Evolutionary conservation across 495 filamentous ascomycete genomes (phyloP).

Genomic region (Penicillium lagena): DNA sequence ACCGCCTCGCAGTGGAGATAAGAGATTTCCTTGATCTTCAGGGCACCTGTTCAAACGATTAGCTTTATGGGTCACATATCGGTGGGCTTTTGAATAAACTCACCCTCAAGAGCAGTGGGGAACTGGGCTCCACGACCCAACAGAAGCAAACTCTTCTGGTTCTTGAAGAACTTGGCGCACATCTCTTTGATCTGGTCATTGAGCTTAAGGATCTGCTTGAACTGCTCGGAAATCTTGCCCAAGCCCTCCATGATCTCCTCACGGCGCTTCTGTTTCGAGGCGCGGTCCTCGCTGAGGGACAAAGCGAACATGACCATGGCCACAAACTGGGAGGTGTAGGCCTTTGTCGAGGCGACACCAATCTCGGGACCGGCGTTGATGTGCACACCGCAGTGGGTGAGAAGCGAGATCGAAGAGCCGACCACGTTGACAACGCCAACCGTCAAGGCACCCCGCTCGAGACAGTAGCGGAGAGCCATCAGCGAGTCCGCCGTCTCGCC

Average conservation of each 20-base stretch:
- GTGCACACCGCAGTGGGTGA: conserved; percentile 99
- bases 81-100: conserved; percentile 8
- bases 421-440: conserved; percentile 98
- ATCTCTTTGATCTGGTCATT: conserved; percentile 91
- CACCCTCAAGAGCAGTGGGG: conserved; percentile 92
- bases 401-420: conserved; percentile 93
- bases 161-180: conserved; percentile 83
- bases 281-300: conserved; percentile 90
- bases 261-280: conserved; percentile 85
- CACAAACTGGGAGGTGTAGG: conserved; percentile 97
- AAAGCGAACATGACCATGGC: conserved; percentile 99
- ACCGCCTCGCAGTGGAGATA: conserved; percentile 99
- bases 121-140: conserved; percentile 93
- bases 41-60: conserved; percentile 47
- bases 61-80: conserved; percentile 12
- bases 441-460: conserved; percentile 93
- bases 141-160: conserved; percentile 93
- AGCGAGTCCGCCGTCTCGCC: conserved; percentile 98
- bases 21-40: conserved; percentile 99
- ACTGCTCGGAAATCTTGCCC: conserved; percentile 77
- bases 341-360: conserved; percentile 97
- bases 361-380: conserved; percentile 99
- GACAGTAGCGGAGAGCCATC: conserved; percentile 92
- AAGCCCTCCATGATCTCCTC: conserved; percentile 97
- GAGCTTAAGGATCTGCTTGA: conserved; percentile 81